Evolutionary conservation across 2,329 filamentous ascomycete genomes (phyloP), one percentile per base, ranked within the genome.

Genomic region (Diaporthe velutina): DNA sequence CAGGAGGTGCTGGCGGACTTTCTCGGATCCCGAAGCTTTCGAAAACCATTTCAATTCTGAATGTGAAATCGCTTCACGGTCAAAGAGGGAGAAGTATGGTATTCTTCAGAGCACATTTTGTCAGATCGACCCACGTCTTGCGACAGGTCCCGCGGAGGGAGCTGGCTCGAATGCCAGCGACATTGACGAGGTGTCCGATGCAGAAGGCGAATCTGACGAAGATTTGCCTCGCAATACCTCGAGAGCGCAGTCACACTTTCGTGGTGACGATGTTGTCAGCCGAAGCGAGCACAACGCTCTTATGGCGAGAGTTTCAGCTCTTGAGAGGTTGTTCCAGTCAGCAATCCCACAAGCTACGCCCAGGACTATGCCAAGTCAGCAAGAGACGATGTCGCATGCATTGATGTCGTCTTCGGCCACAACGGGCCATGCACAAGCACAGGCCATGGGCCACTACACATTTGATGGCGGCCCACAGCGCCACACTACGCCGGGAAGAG

Each of bases 1-100:
- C 76, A 79, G 80, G 52, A 79, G 73, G 35, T 83, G 82, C 76
- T 83, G 82, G 82, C 73, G 71, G 28, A 42, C 78, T 1, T 83
- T 82, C 48, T n/a, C 28, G 33, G 75, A 80, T 42, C 76, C 76
- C 40, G 68, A 71, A 1, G 70, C 70, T 4, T 83, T 83, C 64
- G 76, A 79, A 2, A 45, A n/a, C 12, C 82, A 83, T 73, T 40
- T 80, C 25, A 74, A 67, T 7, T 12, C 33, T n/a, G 74, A 74
- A 15, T 76, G 74, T 55, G 68, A 74, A 55, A 76, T 58, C 8
- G 74, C 66, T 9, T 76, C 74, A 40, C 61, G 74, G 30, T 74
- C 72, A 50, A 76, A 76, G 61, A 70, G 74, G 19, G 74, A 76
- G 38, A 76, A 76, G 33, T 76, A 74, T 35, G 45, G 60, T 35